Evolutionary conservation across 176 grass and related monocot genomes (phyloP).

Genomic region (Guadua angustifolia): DNA sequence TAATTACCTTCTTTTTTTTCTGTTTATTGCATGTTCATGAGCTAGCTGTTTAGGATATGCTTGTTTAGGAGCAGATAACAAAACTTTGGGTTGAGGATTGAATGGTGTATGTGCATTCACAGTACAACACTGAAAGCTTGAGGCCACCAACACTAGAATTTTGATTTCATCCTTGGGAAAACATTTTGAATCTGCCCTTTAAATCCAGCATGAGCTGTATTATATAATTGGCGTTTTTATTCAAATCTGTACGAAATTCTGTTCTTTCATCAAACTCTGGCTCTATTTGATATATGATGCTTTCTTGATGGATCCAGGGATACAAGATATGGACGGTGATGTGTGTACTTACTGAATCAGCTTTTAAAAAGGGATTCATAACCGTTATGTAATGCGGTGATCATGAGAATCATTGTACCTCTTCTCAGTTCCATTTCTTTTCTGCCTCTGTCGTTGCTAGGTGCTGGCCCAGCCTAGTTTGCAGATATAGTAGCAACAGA

Average conservation of each 20-base stretch:
- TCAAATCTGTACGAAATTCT: background rate
- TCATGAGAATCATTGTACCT: slow-evolving; percentile 37
- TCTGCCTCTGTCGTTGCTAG: slow-evolving; percentile 35
- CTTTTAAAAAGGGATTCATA: slow-evolving; percentile 26
- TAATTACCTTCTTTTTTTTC: background rate
- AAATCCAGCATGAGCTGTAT: slow-evolving; percentile 2
- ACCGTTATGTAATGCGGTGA: slow-evolving; percentile 26
- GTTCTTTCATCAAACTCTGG: background rate
- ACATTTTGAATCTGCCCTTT: background rate
- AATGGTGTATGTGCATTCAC: background rate
- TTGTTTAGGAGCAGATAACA: slow-evolving; percentile 3
- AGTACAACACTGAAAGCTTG: background rate
- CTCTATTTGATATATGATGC: background rate
- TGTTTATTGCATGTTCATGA: slow-evolving; percentile 13
- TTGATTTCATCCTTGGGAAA: background rate
- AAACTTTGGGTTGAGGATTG: slow-evolving; percentile 1
- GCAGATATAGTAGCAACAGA: slow-evolving; percentile 68
- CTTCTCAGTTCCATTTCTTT: slow-evolving; percentile 31
- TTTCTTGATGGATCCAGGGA: slow-evolving; percentile 46
- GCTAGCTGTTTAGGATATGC: slow-evolving; percentile 18
- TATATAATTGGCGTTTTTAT: background rate
- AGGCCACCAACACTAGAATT: background rate
- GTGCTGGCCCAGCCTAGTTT: slow-evolving; percentile 35
- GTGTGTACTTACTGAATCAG: slow-evolving; percentile 28
- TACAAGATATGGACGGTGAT: slow-evolving; percentile 64